Evolutionary conservation across 1,284 basidiomycete species (phyloP).

Genomic region (Rhodotorula sp.): DNA sequence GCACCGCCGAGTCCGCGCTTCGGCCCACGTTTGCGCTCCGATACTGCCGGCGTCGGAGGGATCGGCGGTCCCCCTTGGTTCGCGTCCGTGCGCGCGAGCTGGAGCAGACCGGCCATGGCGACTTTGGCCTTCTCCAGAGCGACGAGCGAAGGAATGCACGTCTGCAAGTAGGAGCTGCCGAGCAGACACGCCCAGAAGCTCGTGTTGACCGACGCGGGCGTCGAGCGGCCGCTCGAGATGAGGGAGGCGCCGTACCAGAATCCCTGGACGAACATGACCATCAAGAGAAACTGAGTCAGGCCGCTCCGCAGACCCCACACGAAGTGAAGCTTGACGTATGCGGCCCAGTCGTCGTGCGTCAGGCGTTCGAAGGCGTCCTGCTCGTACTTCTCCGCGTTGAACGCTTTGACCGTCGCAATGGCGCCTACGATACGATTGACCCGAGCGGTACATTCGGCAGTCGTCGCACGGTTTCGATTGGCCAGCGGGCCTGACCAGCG

Average conservation of each 20-base stretch:
- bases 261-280: conserved; percentile 92
- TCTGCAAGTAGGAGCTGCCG: conserved; percentile 79
- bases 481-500: conserved; percentile 64
- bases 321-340: conserved; percentile 58
- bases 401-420: conserved; percentile 92
- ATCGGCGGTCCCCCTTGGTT: not conserved
- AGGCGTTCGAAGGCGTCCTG: conserved; percentile 56
- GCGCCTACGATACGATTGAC: conserved; percentile 74
- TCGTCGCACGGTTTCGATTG: conserved; percentile 64
- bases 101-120: conserved; percentile 66
- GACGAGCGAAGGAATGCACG: conserved; percentile 77
- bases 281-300: conserved; percentile 71
- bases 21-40: too few species aligned
- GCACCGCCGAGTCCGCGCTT: not conserved
- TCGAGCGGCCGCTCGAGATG: conserved; percentile 68
- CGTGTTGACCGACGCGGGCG: conserved; percentile 79
- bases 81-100: conserved; percentile 16
- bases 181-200: conserved; percentile 97
- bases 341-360: conserved; percentile 56
- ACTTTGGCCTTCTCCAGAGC: conserved; percentile 80
- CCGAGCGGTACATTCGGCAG: conserved; percentile 70
- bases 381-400: conserved; percentile 78
- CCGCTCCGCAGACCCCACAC: conserved; percentile 76
- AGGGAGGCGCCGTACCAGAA: conserved; percentile 94
- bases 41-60: not conserved